Conservation (phyloP, 176 grass and related monocot genomes). For the Zoysia pacifica region DNA sequence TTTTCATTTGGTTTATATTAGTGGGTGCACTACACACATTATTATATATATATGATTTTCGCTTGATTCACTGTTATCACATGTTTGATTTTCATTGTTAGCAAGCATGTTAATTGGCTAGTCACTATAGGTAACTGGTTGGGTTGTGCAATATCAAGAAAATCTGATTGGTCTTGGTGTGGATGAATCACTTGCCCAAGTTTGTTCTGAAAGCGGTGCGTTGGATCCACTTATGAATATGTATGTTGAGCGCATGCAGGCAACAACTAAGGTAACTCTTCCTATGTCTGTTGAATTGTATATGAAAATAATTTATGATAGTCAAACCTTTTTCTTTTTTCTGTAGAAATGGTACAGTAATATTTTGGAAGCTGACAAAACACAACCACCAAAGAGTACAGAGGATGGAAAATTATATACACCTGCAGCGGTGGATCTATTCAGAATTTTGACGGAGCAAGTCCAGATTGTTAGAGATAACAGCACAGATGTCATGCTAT, state of each 20-base stretch:
- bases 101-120: conserved; percentile 36
- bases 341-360: conserved; percentile 99
- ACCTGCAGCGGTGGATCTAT: conserved; percentile 95
- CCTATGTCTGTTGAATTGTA: conserved; percentile 31
- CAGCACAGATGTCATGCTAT: conserved; percentile 97
- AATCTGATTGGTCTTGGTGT: conserved; percentile 95
- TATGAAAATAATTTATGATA: conserved; percentile 34
- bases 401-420: conserved; percentile 93
- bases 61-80: conserved; percentile 9
- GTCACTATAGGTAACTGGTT: conserved; percentile 85
- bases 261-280: conserved; percentile 84
- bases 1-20: background rate
- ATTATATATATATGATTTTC: conserved; percentile 18
- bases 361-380: conserved; percentile 97
- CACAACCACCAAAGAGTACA: conserved; percentile 84
- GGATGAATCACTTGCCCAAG: conserved; percentile 96
- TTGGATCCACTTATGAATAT: conserved; percentile 99
- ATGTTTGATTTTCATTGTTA: conserved; percentile 33
- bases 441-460: conserved; percentile 96
- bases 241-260: conserved; percentile 96
- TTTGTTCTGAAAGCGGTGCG: conserved; percentile 99
- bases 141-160: conserved; percentile 99
- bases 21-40: background rate
- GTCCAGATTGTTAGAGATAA: conserved; percentile 97
- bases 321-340: conserved; percentile 27